These are phyloP conservation scores for Zymoseptoria crescenta DNA, from an alignment of 2,329 filamentous ascomycete species.

Conservation along the genomic window DNA sequence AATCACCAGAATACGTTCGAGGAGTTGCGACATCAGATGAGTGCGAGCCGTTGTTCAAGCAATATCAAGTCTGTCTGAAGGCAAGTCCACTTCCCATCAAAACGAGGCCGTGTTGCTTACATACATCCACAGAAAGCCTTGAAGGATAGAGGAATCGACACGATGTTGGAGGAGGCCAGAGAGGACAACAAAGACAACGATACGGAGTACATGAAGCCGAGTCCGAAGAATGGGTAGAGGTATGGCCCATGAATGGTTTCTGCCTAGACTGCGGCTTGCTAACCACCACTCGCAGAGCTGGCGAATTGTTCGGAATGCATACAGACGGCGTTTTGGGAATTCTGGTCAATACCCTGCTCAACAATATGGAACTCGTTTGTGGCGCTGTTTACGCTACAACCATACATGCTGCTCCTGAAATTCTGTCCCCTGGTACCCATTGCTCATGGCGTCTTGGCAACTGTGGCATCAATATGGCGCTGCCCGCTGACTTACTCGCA, in stretches of 20 bases:
- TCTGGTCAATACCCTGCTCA: conserved; percentile 2
- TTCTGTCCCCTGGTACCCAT: too few relatives aligned
- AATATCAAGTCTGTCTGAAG: conserved; percentile 79
- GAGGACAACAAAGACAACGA: conserved; percentile 88
- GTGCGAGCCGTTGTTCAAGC: conserved; percentile 75
- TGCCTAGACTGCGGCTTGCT: neutral
- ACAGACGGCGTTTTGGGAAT: conserved; percentile 1
- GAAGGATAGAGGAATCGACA: conserved; percentile 84
- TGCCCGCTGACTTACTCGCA: too few relatives aligned
- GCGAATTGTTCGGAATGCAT: neutral
- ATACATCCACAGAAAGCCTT: conserved; percentile 65
- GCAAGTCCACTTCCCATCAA: conserved; percentile 48
- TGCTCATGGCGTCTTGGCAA: too few relatives aligned
- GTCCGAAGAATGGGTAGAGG: conserved; percentile 11
- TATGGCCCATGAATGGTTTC: neutral
- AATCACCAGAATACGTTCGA: conserved; percentile 65
- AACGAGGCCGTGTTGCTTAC: too few relatives aligned
- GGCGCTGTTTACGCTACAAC: neutral
- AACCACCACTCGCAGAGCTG: neutral
- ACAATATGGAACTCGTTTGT: neutral
- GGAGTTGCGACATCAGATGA: conserved; percentile 78
- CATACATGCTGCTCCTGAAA: neutral
- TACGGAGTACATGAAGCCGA: conserved; percentile 53
- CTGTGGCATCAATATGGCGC: too few relatives aligned
- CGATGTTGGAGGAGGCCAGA: conserved; percentile 81